Conservation (phyloP, 2,329 filamentous ascomycete species). For the Alternaria brassicicola region DNA sequence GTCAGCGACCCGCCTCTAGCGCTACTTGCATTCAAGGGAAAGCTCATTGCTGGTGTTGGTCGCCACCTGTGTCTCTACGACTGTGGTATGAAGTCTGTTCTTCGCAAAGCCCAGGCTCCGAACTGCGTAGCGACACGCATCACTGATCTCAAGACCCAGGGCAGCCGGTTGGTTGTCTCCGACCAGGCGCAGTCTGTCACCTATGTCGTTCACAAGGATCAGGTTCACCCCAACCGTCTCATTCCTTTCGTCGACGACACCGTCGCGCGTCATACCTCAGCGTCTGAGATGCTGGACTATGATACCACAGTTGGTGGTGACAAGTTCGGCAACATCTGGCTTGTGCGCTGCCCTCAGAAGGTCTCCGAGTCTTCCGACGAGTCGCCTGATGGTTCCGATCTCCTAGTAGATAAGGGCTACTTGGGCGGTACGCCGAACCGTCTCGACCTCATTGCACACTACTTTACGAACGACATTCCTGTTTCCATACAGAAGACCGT, state of each 20-base stretch:
- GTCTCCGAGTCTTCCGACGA: conserved; percentile 90
- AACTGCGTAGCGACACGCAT: conserved; percentile 81
- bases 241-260: conserved; percentile 94
- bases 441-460: conserved; percentile 83
- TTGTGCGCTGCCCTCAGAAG: conserved; percentile 85
- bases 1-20: conserved; percentile 88
- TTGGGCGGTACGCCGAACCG: conserved; percentile 88
- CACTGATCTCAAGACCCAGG: conserved; percentile 85
- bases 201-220: conserved; percentile 89
- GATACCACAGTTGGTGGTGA: conserved; percentile 94
- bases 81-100: conserved; percentile 86
- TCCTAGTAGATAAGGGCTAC: conserved; percentile 89
- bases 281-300: conserved; percentile 94
- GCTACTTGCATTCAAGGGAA: conserved; percentile 91
- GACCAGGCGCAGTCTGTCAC: conserved; percentile 92
- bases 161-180: conserved; percentile 86
- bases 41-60: conserved; percentile 83
- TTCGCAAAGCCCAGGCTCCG: conserved; percentile 84
- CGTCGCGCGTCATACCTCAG: conserved; percentile 87
- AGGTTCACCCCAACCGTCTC: conserved; percentile 77
- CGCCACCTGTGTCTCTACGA: conserved; percentile 86
- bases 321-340: conserved; percentile 96
- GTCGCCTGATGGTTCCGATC: conserved; percentile 84
- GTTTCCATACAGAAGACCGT: conserved; percentile 88
- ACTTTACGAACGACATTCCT: conserved; percentile 89